These are phyloP conservation scores for Paecilomyces sp. DNA, from an alignment of 2,329 filamentous ascomycete species.

Conservation along the genomic window DNA sequence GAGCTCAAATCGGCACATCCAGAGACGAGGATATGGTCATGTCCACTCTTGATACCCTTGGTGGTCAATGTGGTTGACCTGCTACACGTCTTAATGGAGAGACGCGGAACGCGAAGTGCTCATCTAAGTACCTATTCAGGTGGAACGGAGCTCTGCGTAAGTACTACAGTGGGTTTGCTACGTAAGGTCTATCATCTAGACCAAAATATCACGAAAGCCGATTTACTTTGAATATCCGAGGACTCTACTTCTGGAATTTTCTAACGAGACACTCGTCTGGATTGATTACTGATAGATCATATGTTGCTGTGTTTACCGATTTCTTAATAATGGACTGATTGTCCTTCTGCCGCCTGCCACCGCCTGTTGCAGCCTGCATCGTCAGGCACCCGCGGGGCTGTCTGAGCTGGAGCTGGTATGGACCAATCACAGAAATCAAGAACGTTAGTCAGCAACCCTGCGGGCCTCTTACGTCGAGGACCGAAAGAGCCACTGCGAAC, in stretches of 20 bases:
- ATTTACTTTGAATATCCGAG: not conserved
- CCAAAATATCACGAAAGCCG: not conserved
- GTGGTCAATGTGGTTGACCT: not conserved
- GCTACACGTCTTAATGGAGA: not conserved
- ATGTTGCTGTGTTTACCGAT: not conserved
- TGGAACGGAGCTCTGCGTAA: not conserved
- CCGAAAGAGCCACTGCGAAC: not conserved
- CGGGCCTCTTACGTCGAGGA: constrained; percentile 8
- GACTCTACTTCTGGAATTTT: not conserved
- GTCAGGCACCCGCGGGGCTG: constrained; percentile 8
- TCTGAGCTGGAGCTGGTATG: not conserved
- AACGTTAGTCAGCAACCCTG: not conserved
- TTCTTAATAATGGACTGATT: not conserved
- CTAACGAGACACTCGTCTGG: not conserved
- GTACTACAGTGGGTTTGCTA: not conserved
- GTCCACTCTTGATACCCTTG: not conserved
- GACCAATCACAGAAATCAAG: not conserved
- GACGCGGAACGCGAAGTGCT: not conserved
- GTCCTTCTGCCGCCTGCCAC: not conserved
- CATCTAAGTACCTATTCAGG: not conserved
- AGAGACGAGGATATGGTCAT: constrained; percentile 8
- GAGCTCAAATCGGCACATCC: constrained; percentile 42
- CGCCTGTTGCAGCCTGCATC: not conserved
- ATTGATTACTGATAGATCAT: not conserved
- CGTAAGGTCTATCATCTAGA: not conserved